A percentile compares a stretch with the other conserved stretches of the same genome.
Evolutionary conservation across 2,329 filamentous ascomycete genomes (phyloP).

Genomic region (Hypoxylon sp.): DNA sequence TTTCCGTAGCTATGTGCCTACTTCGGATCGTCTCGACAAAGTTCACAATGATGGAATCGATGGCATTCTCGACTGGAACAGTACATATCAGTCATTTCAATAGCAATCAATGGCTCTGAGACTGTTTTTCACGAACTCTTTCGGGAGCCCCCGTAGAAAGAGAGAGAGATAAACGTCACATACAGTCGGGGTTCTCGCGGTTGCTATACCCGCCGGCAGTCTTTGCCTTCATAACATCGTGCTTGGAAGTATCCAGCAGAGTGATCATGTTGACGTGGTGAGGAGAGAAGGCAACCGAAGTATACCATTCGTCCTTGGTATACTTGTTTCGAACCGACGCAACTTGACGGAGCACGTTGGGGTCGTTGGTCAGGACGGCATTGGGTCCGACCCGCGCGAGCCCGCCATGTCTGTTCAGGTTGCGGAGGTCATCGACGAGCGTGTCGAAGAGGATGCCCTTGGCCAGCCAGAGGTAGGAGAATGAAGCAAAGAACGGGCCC

Average conservation of each 20-base stretch:
- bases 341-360: conserved; percentile 49
- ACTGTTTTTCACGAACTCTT: no score
- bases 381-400: conserved; percentile 53
- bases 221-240: conserved; percentile 46
- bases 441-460: conserved; percentile 27
- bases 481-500: conserved; percentile 48
- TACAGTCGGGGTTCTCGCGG: conserved; percentile 27
- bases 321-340: conserved; percentile 38
- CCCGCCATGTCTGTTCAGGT: conserved; percentile 38
- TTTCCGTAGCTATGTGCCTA: conserved; percentile 27
- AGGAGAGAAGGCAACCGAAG: conserved; percentile 21
- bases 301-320: conserved; percentile 31
- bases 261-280: conserved; percentile 62
- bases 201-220: conserved; percentile 34
- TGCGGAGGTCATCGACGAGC: conserved; percentile 20
- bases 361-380: conserved; percentile 50
- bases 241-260: conserved; percentile 52
- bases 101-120: no score
- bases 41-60: conserved; percentile 31
- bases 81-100: not conserved
- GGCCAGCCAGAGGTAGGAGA: conserved; percentile 53
- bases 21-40: conserved; percentile 32
- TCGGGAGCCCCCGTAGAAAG: no score
- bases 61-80: conserved; percentile 23
- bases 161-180: not conserved